Conservation (phyloP, 2,329 filamentous ascomycete species). For the Pyrenophora teres region DNA sequence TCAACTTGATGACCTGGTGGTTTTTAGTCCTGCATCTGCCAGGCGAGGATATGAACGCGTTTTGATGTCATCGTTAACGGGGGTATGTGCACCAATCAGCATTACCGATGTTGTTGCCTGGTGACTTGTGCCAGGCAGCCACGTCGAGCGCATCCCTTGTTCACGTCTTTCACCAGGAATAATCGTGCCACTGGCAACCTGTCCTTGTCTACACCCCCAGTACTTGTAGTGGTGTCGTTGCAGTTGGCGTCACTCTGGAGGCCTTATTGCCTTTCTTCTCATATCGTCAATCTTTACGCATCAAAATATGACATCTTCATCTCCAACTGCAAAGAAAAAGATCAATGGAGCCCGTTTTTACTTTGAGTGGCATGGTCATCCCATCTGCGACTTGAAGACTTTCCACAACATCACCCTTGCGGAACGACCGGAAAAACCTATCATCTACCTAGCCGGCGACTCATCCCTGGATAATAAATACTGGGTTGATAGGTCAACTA, state of each 20-base stretch:
- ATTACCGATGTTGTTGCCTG: neutral
- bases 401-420: slow-evolving; percentile 30
- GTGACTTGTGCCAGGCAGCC: too few species aligned
- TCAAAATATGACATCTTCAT: neutral
- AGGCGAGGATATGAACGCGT: too few species aligned
- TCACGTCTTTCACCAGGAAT: too few species aligned
- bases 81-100: neutral
- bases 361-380: slow-evolving; percentile 44
- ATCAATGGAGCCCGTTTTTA: slow-evolving; percentile 40
- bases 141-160: too few species aligned
- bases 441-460: slow-evolving; percentile 47
- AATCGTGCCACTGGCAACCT: too few species aligned
- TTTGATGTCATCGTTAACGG: slow-evolving; percentile 1
- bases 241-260: too few species aligned
- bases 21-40: too few species aligned
- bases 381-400: slow-evolving; percentile 32
- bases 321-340: neutral
- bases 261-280: too few species aligned
- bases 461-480: slow-evolving; percentile 49
- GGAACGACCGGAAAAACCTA: slow-evolving; percentile 34
- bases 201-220: too few species aligned
- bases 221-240: too few species aligned
- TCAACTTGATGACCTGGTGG: too few species aligned
- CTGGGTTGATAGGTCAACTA: slow-evolving; percentile 34
- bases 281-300: neutral